These are phyloP conservation scores for Carex littledalei DNA, from an alignment of 176 grass and related monocot genomes.

Conservation along the genomic window DNA sequence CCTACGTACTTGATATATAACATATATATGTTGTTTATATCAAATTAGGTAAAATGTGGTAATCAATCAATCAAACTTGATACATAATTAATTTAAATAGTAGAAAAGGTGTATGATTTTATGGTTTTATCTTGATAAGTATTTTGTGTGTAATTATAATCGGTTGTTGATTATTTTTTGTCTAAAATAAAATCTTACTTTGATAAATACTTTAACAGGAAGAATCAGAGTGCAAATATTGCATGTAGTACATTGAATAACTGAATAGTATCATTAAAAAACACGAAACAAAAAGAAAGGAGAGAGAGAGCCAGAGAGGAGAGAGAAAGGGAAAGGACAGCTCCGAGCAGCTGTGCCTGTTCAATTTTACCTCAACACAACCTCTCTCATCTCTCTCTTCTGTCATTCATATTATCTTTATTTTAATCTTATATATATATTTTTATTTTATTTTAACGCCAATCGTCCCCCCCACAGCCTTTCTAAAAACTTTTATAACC, in stretches of 20 bases:
- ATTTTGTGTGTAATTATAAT: background rate
- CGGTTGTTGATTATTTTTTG: too few species aligned
- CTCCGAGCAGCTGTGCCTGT: conserved; percentile 21
- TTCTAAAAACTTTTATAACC: conserved; percentile 15
- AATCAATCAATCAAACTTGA: too few species aligned
- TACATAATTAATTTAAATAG: too few species aligned
- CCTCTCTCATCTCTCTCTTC: background rate
- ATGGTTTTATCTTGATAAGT: too few species aligned
- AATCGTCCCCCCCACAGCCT: background rate
- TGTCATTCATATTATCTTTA: background rate
- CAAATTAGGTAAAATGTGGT: too few species aligned
- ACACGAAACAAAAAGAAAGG: background rate
- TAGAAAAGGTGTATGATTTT: too few species aligned
- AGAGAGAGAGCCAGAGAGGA: background rate
- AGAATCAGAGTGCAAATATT: background rate
- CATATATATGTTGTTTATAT: too few species aligned
- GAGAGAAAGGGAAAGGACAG: conserved; percentile 7
- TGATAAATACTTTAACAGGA: background rate
- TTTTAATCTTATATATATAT: background rate
- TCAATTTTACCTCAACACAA: conserved; percentile 21
- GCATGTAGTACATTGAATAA: background rate
- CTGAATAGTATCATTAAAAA: background rate
- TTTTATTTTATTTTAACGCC: background rate
- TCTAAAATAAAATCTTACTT: background rate
- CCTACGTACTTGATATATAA: too few species aligned